Percentiles rank a stretch among this genome's conserved stretches.
These are phyloP conservation scores for Lentinula guzmanii DNA, from an alignment of 768 basidiomycete genomes.

Conservation along the genomic window DNA sequence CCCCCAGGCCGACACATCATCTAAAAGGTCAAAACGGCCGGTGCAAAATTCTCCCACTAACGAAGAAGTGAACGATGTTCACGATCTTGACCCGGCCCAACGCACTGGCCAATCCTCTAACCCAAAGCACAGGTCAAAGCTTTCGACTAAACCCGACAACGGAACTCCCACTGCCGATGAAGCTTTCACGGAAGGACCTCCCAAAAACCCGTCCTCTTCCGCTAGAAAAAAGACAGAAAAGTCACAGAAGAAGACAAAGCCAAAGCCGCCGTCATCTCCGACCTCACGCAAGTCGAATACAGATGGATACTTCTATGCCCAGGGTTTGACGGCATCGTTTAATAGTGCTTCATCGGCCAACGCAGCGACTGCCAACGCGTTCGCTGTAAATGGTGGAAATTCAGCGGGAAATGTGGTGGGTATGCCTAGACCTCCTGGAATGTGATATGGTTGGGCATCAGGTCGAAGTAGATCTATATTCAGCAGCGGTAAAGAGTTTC, in stretches of 20 bases:
- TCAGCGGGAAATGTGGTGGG: not conserved
- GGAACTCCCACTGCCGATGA: no score
- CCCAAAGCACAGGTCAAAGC: not conserved
- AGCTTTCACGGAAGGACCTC: not conserved
- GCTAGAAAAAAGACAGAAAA: no score
- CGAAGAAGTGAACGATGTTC: not conserved
- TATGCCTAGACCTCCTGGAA: not conserved
- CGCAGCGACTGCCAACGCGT: not conserved
- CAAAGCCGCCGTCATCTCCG: not conserved
- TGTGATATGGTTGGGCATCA: no score
- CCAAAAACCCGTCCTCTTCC: not conserved
- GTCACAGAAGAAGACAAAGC: not conserved
- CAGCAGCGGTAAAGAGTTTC: no score
- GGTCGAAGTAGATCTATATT: no score
- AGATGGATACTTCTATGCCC: no score
- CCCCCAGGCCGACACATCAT: not conserved
- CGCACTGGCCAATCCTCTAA: no score
- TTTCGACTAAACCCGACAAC: not conserved
- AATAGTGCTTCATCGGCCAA: not conserved
- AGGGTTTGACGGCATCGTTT: no score
- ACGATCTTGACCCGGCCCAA: not conserved
- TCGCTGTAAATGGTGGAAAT: not conserved
- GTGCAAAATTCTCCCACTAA: not conserved
- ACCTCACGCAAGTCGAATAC: no score
- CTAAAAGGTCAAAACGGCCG: not conserved